Base-by-base conservation (phyloP, 257 asterid genomes). In the Salvia miltiorrhiza region DNA sequence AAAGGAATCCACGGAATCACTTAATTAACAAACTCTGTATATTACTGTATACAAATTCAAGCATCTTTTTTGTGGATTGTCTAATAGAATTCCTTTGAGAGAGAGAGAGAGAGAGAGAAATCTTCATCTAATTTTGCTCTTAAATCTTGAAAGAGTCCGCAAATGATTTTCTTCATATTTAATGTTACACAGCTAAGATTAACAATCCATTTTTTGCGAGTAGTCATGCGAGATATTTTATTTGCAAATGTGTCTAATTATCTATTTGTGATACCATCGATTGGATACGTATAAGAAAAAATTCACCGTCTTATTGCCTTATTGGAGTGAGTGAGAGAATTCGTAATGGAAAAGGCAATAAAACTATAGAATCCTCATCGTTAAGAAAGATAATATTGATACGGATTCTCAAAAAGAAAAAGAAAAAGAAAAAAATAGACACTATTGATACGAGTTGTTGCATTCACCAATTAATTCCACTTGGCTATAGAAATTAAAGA, bases 51-150 rank as follows among this genome's bases (percentile, higher is more conserved):
- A 35, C 40, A 45, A n/a, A 47, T 47, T 7, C 9, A 32, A 66
- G 62, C 62, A 66, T 66, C 71, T 52, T 62, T 13, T 50, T 24
- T 63, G 58, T 63, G 77, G 71, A 72, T 52, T 63, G 67, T 53
- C 72, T 65, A 43, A 14, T n/a, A 1, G 43, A 41, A 23, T 43
- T 30, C 26, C 12, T n/a, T 4, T 16, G 0, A 40, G 13, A n/a
- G n/a, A n/a, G n/a, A 7, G 24, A 49, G 40, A 23, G 47, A 53
- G 32, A 52, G 2, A 56, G 17, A 55, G 5, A 76, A 64, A 64
- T 73, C 71, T 73, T 19, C 48, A 41, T 33, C 58, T 23, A 69
- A 20, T 48, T 13, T 55, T 54, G 20, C 48, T 62, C 41, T 32
- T 19, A 19, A 50, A 21, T 72, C 28, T 19, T 35, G 4, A 14